Evolutionary conservation across 176 grass and related monocot species (phyloP), one percentile per base, ranked within the genome.

Genomic region (Themeda triandra): DNA sequence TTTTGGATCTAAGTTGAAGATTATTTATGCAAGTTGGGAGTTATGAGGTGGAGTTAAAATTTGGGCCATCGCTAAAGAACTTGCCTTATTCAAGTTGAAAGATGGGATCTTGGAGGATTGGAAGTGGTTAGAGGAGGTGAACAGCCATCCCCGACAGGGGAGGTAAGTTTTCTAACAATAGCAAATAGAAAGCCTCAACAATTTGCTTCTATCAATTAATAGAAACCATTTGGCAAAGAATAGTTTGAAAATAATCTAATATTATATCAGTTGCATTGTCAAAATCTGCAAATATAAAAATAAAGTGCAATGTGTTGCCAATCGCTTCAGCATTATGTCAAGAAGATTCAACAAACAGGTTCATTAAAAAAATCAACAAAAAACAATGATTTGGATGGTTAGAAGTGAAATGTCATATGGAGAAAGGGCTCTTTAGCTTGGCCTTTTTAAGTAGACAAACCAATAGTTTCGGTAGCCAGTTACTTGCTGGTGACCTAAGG

Each of bases 401-500:
- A 30, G 14, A 6, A 19, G 17, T 45, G 76, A 64, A 45, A 44
- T 42, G 18, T 64, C 59, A 42, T 37, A 42, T 44, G 36, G 8
- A 64, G 39, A 65, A 13, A 42, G 7, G 42, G 7, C 3, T 30
- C 25, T 44, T 64, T 79, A 2, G n/a, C 42, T 78, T 79, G 60
- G 21, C 4, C 41, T 30, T 63, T 42, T 42, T 19, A 65, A 30
- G 39, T 45, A 45, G 24, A 40, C 60, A 65, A 65, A 65, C 5
- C 3, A 80, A 66, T n/a, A n/a, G 31, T 48, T 23, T 80, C 28
- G 29, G 24, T 46, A 29, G 35, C 35, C 36, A 30, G n/a, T 30
- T 68, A 41, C n/a, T 30, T 68, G 82, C 83, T 54, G 44, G 23
- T 79, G 54, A 56, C 44, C 21, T 65, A 74, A 84, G 56, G 71